Base-by-base conservation (phyloP, 371 early-diverging fungal species). In the Massospora cicadina region DNA sequence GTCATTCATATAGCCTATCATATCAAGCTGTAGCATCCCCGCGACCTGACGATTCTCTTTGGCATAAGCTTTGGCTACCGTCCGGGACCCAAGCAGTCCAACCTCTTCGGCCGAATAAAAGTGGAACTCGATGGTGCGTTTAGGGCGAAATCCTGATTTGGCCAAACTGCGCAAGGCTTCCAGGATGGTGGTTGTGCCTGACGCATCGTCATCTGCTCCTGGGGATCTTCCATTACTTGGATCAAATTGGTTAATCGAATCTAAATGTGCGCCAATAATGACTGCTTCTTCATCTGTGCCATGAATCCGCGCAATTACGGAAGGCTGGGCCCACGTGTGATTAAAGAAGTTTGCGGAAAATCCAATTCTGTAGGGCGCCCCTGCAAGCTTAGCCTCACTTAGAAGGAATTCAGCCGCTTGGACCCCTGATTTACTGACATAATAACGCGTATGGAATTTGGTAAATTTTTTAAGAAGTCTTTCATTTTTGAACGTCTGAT, bases 91-190 rank as follows among this genome's bases (percentile, higher is more conserved):
- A 64, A 89, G 72, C 10, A 95, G 80, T 24, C 91, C 93, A 57
- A 77, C 89, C 71, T 92, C 91, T 71, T 90, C 91, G 60, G 81
- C 92, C 63, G 89, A 83, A 68, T 90, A 95, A 88, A 91, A 97
- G 74, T 95, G 95, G 80, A 95, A 94, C 70, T 95, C 95, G 33
- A 97, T 85, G n/a, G 92, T 82, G 61, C 88, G 77, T 33, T 77
- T 69, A n/a, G 93, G 94, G 27, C 74, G 76, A 71, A 92, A 89
- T 0, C 81, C 84, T 32, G 75, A 77, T 17, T 76, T 65, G 32
- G 92, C 76, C 1, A 93, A 71, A 33, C 72, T 78, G 30, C 89
- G 81, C 79, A 91, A 85, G 26, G 90, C 83, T 72, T 95, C 95
- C 55, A 94, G 75, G 55, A 90, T 88, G 0, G 92, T 88, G 1